Conservation (phyloP, 257 asterid species). For the Solanum etuberosum region DNA sequence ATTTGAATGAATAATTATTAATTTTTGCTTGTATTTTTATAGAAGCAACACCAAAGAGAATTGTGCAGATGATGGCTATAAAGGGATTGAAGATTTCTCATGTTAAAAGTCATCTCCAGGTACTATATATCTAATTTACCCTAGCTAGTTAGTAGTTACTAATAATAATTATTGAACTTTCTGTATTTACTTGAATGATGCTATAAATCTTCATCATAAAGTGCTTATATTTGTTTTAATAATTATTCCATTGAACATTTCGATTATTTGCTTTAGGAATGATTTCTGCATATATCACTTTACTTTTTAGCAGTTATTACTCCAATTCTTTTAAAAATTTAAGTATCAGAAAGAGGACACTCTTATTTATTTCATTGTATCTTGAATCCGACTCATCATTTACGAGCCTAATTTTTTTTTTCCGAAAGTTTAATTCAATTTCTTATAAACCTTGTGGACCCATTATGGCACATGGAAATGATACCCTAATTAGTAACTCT, state of each 20-base stretch:
- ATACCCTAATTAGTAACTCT: neutral
- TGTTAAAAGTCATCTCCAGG: slow-evolving; percentile 35
- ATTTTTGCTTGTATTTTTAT: neutral
- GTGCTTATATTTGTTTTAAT: neutral
- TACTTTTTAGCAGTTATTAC: neutral
- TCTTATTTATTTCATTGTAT: neutral
- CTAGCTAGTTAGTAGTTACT: neutral
- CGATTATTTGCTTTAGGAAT: neutral
- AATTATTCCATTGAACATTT: too few species aligned
- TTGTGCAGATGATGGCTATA: slow-evolving; percentile 22
- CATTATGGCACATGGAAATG: neutral
- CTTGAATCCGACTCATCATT: too few species aligned
- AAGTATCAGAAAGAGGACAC: neutral
- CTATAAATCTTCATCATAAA: neutral
- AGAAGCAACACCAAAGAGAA: slow-evolving; percentile 32
- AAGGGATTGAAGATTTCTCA: slow-evolving; percentile 24
- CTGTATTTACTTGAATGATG: neutral
- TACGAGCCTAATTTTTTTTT: neutral
- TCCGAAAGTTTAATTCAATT: neutral
- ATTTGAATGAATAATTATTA: neutral
- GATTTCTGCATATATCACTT: neutral
- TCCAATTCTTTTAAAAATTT: neutral
- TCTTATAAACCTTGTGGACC: neutral
- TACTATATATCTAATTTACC: neutral
- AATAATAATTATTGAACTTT: neutral